Conservation (phyloP, 2,329 filamentous ascomycete genomes). For the Intubia oerlemansii region DNA sequence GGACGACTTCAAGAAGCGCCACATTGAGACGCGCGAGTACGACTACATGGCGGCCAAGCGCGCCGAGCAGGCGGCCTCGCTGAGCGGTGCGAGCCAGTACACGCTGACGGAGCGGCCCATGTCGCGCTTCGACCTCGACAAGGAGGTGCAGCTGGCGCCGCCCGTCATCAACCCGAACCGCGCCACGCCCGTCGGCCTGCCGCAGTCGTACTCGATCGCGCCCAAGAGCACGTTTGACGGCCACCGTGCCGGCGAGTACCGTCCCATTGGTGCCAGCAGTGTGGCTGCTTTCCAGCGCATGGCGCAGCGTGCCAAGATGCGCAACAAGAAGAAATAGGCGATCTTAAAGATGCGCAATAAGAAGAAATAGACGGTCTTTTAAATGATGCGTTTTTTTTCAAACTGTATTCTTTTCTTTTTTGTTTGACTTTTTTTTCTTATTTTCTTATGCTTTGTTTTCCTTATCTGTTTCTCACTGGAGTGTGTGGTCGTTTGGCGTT, state of each 20-base stretch:
- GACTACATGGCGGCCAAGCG: conserved; percentile 36
- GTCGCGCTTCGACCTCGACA: conserved; percentile 25
- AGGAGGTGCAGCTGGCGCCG: conserved; percentile 36
- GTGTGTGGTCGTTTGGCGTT: too few species aligned
- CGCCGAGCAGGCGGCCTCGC: conserved; percentile 16
- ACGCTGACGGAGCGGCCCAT: conserved; percentile 26
- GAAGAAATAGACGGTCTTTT: too few species aligned
- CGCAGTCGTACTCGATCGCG: conserved; percentile 36
- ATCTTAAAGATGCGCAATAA: too few species aligned
- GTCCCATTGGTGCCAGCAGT: conserved; percentile 40
- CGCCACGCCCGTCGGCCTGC: conserved; percentile 31
- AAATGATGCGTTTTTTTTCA: too few species aligned
- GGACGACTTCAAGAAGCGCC: conserved; percentile 81
- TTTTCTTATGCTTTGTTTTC: not conserved
- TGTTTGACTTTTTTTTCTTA: not conserved
- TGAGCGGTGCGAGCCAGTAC: conserved; percentile 17
- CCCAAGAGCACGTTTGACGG: conserved; percentile 39
- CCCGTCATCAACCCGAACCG: conserved; percentile 28
- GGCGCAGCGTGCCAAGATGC: conserved; percentile 35
- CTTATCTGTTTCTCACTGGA: too few species aligned
- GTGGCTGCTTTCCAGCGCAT: conserved; percentile 45
- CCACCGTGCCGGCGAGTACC: conserved; percentile 26
- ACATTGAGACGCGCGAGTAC: conserved; percentile 39
- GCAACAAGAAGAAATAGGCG: conserved; percentile 9
- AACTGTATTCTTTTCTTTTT: not conserved